Conservation (phyloP, 495 filamentous ascomycete species). For the Clavariopsis aquatica region DNA sequence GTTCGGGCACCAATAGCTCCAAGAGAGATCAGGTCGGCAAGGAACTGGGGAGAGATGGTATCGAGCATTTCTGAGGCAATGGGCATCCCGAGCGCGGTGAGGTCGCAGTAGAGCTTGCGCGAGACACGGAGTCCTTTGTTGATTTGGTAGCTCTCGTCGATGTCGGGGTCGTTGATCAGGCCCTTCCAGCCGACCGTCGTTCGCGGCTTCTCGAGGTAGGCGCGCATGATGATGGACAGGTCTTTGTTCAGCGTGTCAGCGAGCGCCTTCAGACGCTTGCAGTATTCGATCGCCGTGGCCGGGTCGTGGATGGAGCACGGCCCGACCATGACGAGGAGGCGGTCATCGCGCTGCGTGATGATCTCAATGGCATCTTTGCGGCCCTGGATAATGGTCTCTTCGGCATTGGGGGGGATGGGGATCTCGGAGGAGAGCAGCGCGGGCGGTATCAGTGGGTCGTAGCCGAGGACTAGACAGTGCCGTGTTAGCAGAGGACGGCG, state of each 20-base stretch:
- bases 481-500: neutral
- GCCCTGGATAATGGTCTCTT: slow-evolving; percentile 73
- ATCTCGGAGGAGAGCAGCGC: slow-evolving; percentile 85
- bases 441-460: slow-evolving; percentile 92
- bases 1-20: slow-evolving; percentile 95
- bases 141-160: slow-evolving; percentile 96
- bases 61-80: slow-evolving; percentile 98
- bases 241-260: slow-evolving; percentile 75
- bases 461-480: slow-evolving; percentile 71
- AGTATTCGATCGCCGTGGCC: slow-evolving; percentile 82
- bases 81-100: slow-evolving; percentile 83
- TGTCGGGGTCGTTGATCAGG: slow-evolving; percentile 97
- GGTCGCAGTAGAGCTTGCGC: slow-evolving; percentile 83
- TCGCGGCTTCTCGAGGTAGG: slow-evolving; percentile 97
- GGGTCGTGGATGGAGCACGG: slow-evolving; percentile 99
- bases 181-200: slow-evolving; percentile 99
- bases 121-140: slow-evolving; percentile 95
- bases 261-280: slow-evolving; percentile 69
- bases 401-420: slow-evolving; percentile 56
- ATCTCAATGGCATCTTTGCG: slow-evolving; percentile 80
- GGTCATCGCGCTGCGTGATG: slow-evolving; percentile 78
- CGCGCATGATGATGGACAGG: slow-evolving; percentile 92
- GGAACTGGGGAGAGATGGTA: slow-evolving; percentile 95
- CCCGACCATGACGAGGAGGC: slow-evolving; percentile 89
- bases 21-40: slow-evolving; percentile 91